A percentile compares a stretch with the other conserved stretches of the same genome.
phyloP scores from a whole-genome alignment of 257 asterid genomes.

The Linderniella brevidens region DNA sequence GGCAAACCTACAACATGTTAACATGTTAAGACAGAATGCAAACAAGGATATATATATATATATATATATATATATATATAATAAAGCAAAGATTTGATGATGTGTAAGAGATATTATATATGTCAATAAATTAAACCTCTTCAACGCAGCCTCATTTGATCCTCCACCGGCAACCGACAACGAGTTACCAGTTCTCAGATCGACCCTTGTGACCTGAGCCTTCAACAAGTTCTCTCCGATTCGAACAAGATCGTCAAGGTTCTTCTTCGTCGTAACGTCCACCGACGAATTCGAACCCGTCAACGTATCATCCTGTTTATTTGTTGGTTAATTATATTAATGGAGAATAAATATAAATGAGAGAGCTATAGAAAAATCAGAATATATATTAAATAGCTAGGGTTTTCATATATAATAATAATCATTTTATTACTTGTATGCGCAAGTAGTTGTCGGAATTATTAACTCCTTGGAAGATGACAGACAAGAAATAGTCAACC shows the following conservation, averaged over 20 bases:
- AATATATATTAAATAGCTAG: background rate
- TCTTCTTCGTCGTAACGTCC: slow-evolving; percentile 25
- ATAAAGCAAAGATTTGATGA: no score
- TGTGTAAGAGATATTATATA: no score
- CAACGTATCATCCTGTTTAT: slow-evolving; percentile 21
- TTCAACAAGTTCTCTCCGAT: slow-evolving; percentile 28
- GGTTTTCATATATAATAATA: background rate
- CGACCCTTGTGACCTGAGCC: slow-evolving; percentile 16
- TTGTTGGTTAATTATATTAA: background rate
- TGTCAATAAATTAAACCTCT: no score
- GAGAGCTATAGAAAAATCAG: background rate
- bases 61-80: no score
- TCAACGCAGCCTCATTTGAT: slow-evolving; percentile 37
- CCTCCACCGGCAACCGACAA: slow-evolving; percentile 32
- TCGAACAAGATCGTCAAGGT: slow-evolving; percentile 21
- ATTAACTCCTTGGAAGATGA: slow-evolving; percentile 1
- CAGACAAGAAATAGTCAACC: slow-evolving; percentile 7
- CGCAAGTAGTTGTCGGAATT: slow-evolving; percentile 4
- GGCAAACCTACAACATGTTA: slow-evolving; percentile 27
- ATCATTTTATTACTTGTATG: slow-evolving; percentile 4
- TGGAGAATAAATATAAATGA: background rate
- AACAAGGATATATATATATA: background rate
- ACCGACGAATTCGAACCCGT: slow-evolving; percentile 19
- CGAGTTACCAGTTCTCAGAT: slow-evolving; percentile 25
- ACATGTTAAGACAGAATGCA: background rate